These are phyloP conservation scores for Eutrema heterophyllum DNA, from an alignment of 345 rosid genomes.

Conservation along the genomic window DNA sequence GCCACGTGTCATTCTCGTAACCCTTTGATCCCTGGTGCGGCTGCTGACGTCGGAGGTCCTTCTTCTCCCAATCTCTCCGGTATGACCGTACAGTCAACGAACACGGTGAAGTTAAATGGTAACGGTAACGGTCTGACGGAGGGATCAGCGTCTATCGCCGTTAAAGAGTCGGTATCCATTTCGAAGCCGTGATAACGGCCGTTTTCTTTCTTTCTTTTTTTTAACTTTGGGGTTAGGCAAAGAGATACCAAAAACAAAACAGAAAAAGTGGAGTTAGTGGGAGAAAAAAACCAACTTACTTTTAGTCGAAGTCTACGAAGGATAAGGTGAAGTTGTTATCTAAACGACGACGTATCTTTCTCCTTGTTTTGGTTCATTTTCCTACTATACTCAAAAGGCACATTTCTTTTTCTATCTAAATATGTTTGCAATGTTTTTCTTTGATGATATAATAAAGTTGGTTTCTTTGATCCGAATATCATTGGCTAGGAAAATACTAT, in stretches of 20 bases:
- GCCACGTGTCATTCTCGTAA: slow-evolving; percentile 56
- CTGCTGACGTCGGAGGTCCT: slow-evolving; percentile 39
- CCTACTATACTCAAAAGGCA: slow-evolving; percentile 2
- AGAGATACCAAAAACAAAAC: slow-evolving; percentile 21
- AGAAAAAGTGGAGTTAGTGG: slow-evolving; percentile 16
- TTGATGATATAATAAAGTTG: not conserved
- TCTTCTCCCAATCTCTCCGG: slow-evolving; percentile 72
- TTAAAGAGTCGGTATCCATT: slow-evolving; percentile 40
- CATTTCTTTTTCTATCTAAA: not conserved
- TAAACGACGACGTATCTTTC: slow-evolving; percentile 37
- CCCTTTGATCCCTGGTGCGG: slow-evolving; percentile 32
- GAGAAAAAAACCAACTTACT: not conserved
- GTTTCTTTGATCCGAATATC: not conserved
- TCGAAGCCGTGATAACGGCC: slow-evolving; percentile 23
- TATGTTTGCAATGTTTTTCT: not conserved
- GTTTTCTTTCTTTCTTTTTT: not conserved
- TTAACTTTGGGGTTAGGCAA: slow-evolving; percentile 17
- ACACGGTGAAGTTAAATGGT: slow-evolving; percentile 12
- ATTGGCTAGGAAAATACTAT: too few species aligned
- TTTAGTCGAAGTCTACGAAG: slow-evolving; percentile 31
- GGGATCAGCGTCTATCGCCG: slow-evolving; percentile 25
- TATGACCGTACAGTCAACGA: slow-evolving; percentile 68
- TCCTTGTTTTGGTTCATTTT: slow-evolving; percentile 33
- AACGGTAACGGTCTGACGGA: slow-evolving; percentile 34
- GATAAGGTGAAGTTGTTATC: slow-evolving; percentile 28